Evolutionary conservation across 257 asterid species (phyloP).

Genomic region (Cruciata laevipes): DNA sequence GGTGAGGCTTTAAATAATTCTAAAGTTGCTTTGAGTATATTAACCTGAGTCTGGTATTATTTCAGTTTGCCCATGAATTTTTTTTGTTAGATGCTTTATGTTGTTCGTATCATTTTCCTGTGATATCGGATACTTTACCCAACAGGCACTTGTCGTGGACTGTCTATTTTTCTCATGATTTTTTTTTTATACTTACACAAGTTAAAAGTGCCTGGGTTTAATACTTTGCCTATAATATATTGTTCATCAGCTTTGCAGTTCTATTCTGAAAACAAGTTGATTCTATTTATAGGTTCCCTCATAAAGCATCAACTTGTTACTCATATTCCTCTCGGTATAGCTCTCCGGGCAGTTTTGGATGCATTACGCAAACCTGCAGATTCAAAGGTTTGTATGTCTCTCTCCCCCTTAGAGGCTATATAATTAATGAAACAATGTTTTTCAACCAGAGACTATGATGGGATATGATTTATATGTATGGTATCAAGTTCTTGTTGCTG

Average conservation of each 20-base stretch:
- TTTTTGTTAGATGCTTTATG: background rate
- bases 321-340: constrained; percentile 86
- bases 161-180: background rate
- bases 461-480: background rate
- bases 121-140: background rate
- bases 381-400: constrained; percentile 54
- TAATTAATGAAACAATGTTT: background rate
- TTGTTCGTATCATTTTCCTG: background rate
- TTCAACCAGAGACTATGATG: background rate
- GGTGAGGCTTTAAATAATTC: constrained; percentile 44
- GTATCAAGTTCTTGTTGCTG: background rate
- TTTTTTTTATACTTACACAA: too few species aligned
- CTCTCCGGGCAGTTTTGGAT: constrained; percentile 88
- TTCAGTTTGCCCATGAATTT: background rate
- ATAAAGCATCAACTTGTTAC: constrained; percentile 94
- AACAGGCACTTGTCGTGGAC: background rate
- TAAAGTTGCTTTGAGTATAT: background rate
- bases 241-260: background rate
- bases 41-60: too few species aligned
- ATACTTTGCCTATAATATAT: background rate
- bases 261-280: background rate
- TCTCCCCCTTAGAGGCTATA: background rate
- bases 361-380: constrained; percentile 90
- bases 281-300: constrained; percentile 62
- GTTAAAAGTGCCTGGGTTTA: background rate